Evolutionary conservation across 2,329 filamentous ascomycete species (phyloP).

Genomic region (Leptographium radiaticola): DNA sequence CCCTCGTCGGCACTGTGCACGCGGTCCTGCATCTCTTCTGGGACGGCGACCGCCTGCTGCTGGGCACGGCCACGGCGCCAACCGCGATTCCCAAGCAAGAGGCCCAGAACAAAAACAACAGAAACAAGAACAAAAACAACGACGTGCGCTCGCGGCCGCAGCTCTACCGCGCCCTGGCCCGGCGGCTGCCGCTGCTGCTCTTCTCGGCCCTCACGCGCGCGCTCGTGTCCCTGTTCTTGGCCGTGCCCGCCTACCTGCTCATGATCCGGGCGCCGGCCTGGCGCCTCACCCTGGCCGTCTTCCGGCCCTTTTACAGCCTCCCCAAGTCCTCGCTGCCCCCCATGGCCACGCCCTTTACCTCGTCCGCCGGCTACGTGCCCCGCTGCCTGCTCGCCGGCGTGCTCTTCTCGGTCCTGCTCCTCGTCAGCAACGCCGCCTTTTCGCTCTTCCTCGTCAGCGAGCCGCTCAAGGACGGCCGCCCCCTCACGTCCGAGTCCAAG

Average conservation of each 20-base stretch:
- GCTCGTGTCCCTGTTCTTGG: conserved; percentile 27
- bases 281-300: conserved; percentile 56
- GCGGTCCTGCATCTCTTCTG: conserved; percentile 54
- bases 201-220: conserved; percentile 26
- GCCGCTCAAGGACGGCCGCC: conserved; percentile 72
- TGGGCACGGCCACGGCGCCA: conserved; percentile 22
- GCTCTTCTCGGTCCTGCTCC: conserved; percentile 61
- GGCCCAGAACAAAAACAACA: too few species aligned
- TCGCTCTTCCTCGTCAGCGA: conserved; percentile 67
- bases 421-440: conserved; percentile 64
- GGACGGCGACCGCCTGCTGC: conserved; percentile 58
- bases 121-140: too few species aligned
- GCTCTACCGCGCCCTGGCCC: conserved; percentile 15
- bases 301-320: conserved; percentile 62
- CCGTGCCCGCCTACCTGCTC: conserved; percentile 46
- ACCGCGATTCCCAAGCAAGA: too few species aligned
- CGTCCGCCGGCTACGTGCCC: conserved; percentile 34
- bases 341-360: conserved; percentile 38
- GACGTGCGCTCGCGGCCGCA: too few species aligned
- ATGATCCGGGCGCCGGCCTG: conserved; percentile 52
- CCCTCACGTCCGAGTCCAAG: conserved; percentile 72
- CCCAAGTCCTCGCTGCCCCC: conserved; percentile 56
- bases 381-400: conserved; percentile 49
- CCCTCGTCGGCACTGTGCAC: conserved; percentile 57
- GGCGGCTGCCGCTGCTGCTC: conserved; percentile 26